Evolutionary conservation across 352 stramenopile genomes (phyloP).

Genomic region (Phytopythium kandeliae): DNA sequence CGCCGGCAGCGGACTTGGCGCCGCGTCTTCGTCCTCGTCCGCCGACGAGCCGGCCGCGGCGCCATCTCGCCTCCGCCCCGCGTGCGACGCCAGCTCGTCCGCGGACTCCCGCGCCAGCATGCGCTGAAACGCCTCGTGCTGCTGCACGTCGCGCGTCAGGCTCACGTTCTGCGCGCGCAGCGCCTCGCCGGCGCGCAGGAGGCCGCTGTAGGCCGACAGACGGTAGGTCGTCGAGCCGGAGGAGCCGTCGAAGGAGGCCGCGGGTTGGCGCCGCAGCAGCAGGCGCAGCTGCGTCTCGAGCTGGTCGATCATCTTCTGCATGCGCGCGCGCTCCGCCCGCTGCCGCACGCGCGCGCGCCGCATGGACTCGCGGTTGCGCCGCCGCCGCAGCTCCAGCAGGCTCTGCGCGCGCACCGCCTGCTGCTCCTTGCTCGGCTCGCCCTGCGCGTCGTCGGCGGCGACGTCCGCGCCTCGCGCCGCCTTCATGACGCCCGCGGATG

Average conservation of each 20-base stretch:
- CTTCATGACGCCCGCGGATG: too few species aligned
- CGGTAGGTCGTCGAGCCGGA: slow-evolving; percentile 1
- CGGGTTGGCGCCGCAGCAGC: slow-evolving; percentile 7
- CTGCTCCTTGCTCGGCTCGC: slow-evolving; percentile 1
- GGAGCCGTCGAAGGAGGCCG: background rate
- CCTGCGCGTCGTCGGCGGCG: too few species aligned
- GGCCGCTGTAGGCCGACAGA: slow-evolving; percentile 12
- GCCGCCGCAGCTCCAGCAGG: slow-evolving; percentile 22
- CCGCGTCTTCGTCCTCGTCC: slow-evolving; percentile 7
- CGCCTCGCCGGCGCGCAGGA: slow-evolving; percentile 19
- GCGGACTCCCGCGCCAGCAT: slow-evolving; percentile 14
- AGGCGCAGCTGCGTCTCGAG: slow-evolving; percentile 19
- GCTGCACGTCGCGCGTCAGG: slow-evolving; percentile 10
- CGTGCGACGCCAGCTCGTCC: slow-evolving; percentile 10
- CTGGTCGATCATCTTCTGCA: slow-evolving; percentile 23
- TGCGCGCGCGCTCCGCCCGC: slow-evolving; percentile 13
- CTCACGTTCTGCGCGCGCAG: slow-evolving; percentile 15
- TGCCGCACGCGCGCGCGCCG: slow-evolving; percentile 26
- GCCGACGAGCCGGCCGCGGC: background rate
- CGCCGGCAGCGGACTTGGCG: slow-evolving; percentile 5
- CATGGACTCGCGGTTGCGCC: slow-evolving; percentile 43
- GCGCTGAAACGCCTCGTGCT: slow-evolving; percentile 17
- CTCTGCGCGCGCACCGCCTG: slow-evolving; percentile 1
- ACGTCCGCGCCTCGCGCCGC: too few species aligned
- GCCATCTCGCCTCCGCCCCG: background rate